phyloP scores from a whole-genome alignment of 1,139 yeast species.

The Saccharomyces pastorianus region DNA sequence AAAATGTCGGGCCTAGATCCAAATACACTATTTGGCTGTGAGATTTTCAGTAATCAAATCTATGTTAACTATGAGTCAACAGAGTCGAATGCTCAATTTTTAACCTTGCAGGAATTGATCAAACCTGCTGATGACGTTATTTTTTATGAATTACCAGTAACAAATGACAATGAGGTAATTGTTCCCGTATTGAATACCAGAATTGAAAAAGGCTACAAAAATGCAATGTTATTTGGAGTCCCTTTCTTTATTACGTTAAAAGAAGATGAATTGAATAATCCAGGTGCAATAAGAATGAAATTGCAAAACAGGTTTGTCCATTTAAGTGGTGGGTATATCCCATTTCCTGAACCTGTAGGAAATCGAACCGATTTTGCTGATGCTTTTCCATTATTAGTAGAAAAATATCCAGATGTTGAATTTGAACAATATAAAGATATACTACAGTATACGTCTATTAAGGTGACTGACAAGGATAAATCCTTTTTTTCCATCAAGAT shows the following conservation, averaged over 20 bases:
- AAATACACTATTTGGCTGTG: conserved; percentile 51
- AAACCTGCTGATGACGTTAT: conserved; percentile 55
- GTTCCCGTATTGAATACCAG: conserved; percentile 63
- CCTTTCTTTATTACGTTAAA: conserved; percentile 65
- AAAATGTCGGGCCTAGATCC: conserved; percentile 41
- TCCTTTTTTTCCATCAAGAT: conserved; percentile 40
- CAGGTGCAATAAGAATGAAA: conserved; percentile 49
- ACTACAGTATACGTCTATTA: conserved; percentile 14
- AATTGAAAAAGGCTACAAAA: conserved; percentile 35
- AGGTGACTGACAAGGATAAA: conserved; percentile 11
- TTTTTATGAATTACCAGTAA: conserved; percentile 54
- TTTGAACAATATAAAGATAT: conserved; percentile 10
- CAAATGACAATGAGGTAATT: conserved; percentile 38
- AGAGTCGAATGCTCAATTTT: conserved; percentile 47
- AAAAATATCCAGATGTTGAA: conserved; percentile 15
- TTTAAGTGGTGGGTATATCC: conserved; percentile 33
- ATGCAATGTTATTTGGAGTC: conserved; percentile 48
- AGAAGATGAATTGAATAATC: conserved; percentile 42
- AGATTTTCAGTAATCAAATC: conserved; percentile 61
- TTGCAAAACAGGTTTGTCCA: conserved; percentile 40
- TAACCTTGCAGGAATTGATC: conserved; percentile 66
- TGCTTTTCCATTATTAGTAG: conserved; percentile 18
- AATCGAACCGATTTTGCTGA: conserved; percentile 4
- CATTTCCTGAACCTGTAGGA: conserved; percentile 15
- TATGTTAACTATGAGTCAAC: conserved; percentile 62